These are phyloP conservation scores for Boletus patriciae DNA, from an alignment of 768 basidiomycete species.

Conservation along the genomic window DNA sequence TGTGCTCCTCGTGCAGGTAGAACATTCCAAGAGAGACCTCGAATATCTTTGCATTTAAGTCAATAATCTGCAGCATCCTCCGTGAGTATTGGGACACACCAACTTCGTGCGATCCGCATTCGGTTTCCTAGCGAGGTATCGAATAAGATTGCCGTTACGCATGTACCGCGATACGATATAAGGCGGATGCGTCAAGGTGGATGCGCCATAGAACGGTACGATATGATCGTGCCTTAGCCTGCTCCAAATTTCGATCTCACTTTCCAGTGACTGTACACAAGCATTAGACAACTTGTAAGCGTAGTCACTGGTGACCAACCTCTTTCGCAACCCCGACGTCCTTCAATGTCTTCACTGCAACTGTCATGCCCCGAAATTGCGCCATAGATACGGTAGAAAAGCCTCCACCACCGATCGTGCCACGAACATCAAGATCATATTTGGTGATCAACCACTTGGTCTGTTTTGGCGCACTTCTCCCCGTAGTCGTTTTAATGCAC, in stretches of 20 bases:
- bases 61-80: not conserved
- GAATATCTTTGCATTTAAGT: not conserved
- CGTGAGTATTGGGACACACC: not conserved
- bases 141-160: slow-evolving; percentile 6
- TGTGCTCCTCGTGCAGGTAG: slow-evolving; percentile 15
- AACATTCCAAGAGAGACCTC: slow-evolving; percentile 16
- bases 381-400: slow-evolving; percentile 15
- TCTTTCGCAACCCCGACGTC: not conserved
- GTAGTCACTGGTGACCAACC: not conserved
- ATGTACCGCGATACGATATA: slow-evolving; percentile 12
- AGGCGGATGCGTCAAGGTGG: not conserved
- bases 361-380: not conserved
- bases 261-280: not conserved
- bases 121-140: slow-evolving; percentile 1
- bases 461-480: slow-evolving; percentile 2
- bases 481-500: slow-evolving; percentile 2
- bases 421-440: slow-evolving; percentile 28
- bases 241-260: slow-evolving; percentile 15
- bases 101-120: not conserved
- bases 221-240: slow-evolving; percentile 11
- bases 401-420: slow-evolving; percentile 26
- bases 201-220: slow-evolving; percentile 15
- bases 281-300: not conserved
- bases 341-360: slow-evolving; percentile 6
- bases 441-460: slow-evolving; percentile 26